Evolutionary conservation across 768 basidiomycete genomes (phyloP).

Genomic region (Lyophyllum decastes): DNA sequence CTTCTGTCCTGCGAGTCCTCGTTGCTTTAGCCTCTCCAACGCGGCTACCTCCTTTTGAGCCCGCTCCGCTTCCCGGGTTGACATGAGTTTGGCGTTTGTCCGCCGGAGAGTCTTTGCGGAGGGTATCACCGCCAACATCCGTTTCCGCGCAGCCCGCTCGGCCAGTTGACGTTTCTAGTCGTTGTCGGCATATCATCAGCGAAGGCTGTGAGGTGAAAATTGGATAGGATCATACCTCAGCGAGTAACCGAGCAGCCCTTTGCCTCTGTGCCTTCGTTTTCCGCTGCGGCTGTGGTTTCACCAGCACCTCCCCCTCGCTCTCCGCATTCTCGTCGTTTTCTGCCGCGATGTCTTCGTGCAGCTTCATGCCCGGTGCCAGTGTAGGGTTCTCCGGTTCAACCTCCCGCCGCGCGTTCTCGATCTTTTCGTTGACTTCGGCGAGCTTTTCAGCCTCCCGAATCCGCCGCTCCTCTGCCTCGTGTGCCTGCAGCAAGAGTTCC

Average conservation of each 20-base stretch:
- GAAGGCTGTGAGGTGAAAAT: background rate
- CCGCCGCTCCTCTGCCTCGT: slow-evolving; percentile 62
- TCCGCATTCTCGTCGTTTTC: slow-evolving; percentile 41
- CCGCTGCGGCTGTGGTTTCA: slow-evolving; percentile 43
- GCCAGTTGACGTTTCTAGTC: slow-evolving; percentile 64
- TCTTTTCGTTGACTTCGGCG: slow-evolving; percentile 53
- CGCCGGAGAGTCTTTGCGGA: slow-evolving; percentile 54
- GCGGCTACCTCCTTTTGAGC: slow-evolving; percentile 42
- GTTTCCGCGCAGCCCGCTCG: slow-evolving; percentile 60
- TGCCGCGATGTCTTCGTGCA: slow-evolving; percentile 40
- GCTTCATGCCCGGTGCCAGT: slow-evolving; percentile 64
- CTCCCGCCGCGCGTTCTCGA: slow-evolving; percentile 48
- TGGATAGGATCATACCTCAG: slow-evolving; percentile 51
- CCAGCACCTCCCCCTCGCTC: slow-evolving; percentile 22
- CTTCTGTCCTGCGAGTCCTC: slow-evolving; percentile 71
- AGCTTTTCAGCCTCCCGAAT: slow-evolving; percentile 54
- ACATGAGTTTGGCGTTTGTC: slow-evolving; percentile 33
- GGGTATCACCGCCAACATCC: slow-evolving; percentile 58
- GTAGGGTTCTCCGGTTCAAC: slow-evolving; percentile 32
- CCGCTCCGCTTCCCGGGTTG: slow-evolving; percentile 43
- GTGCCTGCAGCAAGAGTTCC: slow-evolving; percentile 67
- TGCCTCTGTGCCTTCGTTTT: slow-evolving; percentile 57
- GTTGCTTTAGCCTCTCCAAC: slow-evolving; percentile 50
- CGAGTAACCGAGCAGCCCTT: slow-evolving; percentile 62
- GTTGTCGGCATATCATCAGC: background rate